Conservation (phyloP, 1,284 basidiomycete species). For the Fomitopsis pinicola region DNA sequence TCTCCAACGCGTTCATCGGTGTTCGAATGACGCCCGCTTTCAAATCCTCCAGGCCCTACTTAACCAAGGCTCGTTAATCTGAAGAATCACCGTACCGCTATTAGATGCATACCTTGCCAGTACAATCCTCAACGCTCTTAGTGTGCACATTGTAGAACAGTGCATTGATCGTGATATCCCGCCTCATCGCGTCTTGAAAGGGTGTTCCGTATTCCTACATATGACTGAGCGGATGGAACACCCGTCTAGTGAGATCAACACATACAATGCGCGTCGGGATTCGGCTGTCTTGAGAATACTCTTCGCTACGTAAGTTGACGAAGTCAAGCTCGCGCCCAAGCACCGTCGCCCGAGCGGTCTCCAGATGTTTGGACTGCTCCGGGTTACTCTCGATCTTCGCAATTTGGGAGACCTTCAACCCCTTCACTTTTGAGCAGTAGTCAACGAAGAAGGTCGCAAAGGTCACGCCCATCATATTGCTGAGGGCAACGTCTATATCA, state of each 20-base stretch:
- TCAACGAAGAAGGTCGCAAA: slow-evolving; percentile 83
- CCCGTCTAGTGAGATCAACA: slow-evolving; percentile 11
- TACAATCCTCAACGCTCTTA: slow-evolving; percentile 86
- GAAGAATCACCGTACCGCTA: not conserved
- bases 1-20: slow-evolving; percentile 82
- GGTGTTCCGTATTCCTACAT: slow-evolving; percentile 88
- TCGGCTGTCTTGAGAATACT: slow-evolving; percentile 82
- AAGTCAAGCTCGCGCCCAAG: slow-evolving; percentile 89
- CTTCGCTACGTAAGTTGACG: slow-evolving; percentile 92
- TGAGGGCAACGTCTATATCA: slow-evolving; percentile 93
- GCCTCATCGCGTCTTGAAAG: slow-evolving; percentile 83
- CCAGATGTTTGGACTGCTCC: slow-evolving; percentile 97
- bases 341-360: slow-evolving; percentile 89
- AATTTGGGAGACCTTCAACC: slow-evolving; percentile 57
- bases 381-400: slow-evolving; percentile 92
- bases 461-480: slow-evolving; percentile 83
- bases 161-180: slow-evolving; percentile 96
- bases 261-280: slow-evolving; percentile 87
- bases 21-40: slow-evolving; percentile 82
- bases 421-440: slow-evolving; percentile 56
- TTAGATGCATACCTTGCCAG: slow-evolving; percentile 55
- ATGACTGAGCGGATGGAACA: not conserved
- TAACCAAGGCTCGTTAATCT: slow-evolving; percentile 4
- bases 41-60: slow-evolving; percentile 82
- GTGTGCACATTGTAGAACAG: slow-evolving; percentile 97